These are phyloP conservation scores for Metschnikowia cerradonensis DNA, from an alignment of 805 yeast species.

Conservation along the genomic window DNA sequence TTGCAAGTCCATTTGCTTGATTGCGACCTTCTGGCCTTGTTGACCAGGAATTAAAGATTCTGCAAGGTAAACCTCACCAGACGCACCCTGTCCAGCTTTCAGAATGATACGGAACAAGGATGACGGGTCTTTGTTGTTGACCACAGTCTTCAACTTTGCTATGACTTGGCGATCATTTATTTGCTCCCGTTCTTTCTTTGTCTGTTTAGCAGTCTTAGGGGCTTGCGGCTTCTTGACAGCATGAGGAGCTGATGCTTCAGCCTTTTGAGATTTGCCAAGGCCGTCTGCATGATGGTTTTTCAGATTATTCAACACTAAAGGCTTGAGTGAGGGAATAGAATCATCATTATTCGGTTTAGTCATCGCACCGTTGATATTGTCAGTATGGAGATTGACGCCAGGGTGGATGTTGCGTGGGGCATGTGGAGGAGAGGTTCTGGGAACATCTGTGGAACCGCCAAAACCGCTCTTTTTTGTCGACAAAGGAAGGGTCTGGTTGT, in stretches of 20 bases:
- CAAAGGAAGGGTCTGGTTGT: conserved; percentile 15
- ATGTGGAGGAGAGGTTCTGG: conserved; percentile 25
- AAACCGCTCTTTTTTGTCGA: conserved; percentile 19
- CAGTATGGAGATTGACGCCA: conserved; percentile 30
- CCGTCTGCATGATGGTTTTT: conserved; percentile 11
- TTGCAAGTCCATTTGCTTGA: conserved; percentile 90
- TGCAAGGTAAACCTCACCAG: conserved; percentile 92
- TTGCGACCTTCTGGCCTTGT: conserved; percentile 66
- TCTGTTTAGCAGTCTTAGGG: conserved; percentile 35
- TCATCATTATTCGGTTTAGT: conserved; percentile 9
- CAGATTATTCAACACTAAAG: conserved; percentile 14
- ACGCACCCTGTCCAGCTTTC: conserved; percentile 96
- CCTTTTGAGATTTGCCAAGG: conserved; percentile 11
- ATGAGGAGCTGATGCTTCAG: neutral
- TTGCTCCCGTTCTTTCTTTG: conserved; percentile 39
- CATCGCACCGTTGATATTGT: conserved; percentile 23
- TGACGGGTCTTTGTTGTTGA: conserved; percentile 81
- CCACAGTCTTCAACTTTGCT: conserved; percentile 77
- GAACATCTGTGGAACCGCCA: conserved; percentile 22
- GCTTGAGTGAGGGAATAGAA: conserved; percentile 11
- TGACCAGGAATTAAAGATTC: conserved; percentile 54
- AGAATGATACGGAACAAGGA: conserved; percentile 72
- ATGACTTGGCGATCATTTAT: conserved; percentile 86
- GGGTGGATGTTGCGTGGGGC: conserved; percentile 30
- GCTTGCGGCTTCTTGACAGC: conserved; percentile 2